Base-by-base conservation (phyloP, 2,329 filamentous ascomycete genomes). In the Diaporthe sp. region DNA sequence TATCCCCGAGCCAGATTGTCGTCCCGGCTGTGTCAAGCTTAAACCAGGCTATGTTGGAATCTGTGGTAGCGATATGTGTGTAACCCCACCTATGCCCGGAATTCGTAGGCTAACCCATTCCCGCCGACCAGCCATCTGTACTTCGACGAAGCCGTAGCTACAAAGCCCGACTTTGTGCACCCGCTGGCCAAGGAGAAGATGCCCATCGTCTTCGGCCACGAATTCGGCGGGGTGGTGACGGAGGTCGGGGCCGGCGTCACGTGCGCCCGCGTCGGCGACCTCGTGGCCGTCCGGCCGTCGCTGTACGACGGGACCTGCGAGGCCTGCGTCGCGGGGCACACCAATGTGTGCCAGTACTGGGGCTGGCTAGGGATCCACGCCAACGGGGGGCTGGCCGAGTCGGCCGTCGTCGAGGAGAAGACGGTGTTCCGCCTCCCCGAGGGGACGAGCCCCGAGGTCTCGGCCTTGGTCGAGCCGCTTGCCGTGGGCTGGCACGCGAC, bases 401-500 rank as follows among this genome's bases (percentile, higher is more conserved):
- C 89, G 57, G 86, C 84, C 15, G 85, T 91, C 7, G 84, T 91
- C 3, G 86, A 87, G 15, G 82, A 85, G 53, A 81, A 82, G 25
- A 85, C 86, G 4, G 84, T 87, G 0, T 83, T 89, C 55, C 84
- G 85, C 2, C 81, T 92, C 0, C 89, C 90, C 0, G 83, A 87
- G 12, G 85, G 87, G 65, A 82, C 91, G 9, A 83, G 85, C 0
- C 84, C 90, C 19, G 87, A 90, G 49, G 83, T 90, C 17, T 88
- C 83, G 68, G 91, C 92, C 0, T 83, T 93, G 2, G 88, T 93
- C 8, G 92, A 93, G 78, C 92, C 92, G 0, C 83, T 93, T 1
- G 85, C 90, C 0, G 91, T 93, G 0, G 90, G 89, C 7, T 93
- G 91, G 91, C 92, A 93, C 78, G 91, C 90, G 0, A 87, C 81